Evolutionary conservation across 2,329 filamentous ascomycete genomes (phyloP).

Genomic region (Fusarium sp.): DNA sequence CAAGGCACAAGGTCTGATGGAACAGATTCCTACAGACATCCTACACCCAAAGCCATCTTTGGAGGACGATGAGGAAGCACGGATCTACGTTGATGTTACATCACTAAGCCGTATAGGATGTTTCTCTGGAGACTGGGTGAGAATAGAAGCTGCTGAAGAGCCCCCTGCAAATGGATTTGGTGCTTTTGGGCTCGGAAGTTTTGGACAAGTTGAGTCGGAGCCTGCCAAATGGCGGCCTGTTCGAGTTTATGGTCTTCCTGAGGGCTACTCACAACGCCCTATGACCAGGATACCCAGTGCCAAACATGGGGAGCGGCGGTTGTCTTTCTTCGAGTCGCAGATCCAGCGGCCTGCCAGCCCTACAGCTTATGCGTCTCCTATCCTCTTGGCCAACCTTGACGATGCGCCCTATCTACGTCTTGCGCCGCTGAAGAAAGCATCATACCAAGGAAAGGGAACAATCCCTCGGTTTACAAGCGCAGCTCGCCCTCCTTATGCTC

Average conservation of each 20-base stretch:
- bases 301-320: slow-evolving; percentile 61
- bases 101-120: slow-evolving; percentile 90
- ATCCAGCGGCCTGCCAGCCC: slow-evolving; percentile 69
- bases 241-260: slow-evolving; percentile 89
- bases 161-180: slow-evolving; percentile 75
- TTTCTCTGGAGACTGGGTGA: slow-evolving; percentile 98
- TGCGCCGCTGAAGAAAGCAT: slow-evolving; percentile 70
- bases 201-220: slow-evolving; percentile 64
- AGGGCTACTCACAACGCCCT: slow-evolving; percentile 72
- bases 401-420: slow-evolving; percentile 82
- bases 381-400: slow-evolving; percentile 87
- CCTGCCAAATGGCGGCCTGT: slow-evolving; percentile 80
- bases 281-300: slow-evolving; percentile 70
- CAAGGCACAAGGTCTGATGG: slow-evolving; percentile 81
- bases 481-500: slow-evolving; percentile 68
- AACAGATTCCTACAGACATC: slow-evolving; percentile 77
- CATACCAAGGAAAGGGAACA: slow-evolving; percentile 62
- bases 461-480: slow-evolving; percentile 67
- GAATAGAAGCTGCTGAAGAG: slow-evolving; percentile 80
- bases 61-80: slow-evolving; percentile 87
- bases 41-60: slow-evolving; percentile 83
- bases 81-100: slow-evolving; percentile 90
- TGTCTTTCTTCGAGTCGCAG: slow-evolving; percentile 76
- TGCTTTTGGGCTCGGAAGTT: slow-evolving; percentile 74
- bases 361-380: slow-evolving; percentile 81